Base-by-base conservation (phyloP, 331 rosid genomes). In the Stylosanthes scabra region DNA sequence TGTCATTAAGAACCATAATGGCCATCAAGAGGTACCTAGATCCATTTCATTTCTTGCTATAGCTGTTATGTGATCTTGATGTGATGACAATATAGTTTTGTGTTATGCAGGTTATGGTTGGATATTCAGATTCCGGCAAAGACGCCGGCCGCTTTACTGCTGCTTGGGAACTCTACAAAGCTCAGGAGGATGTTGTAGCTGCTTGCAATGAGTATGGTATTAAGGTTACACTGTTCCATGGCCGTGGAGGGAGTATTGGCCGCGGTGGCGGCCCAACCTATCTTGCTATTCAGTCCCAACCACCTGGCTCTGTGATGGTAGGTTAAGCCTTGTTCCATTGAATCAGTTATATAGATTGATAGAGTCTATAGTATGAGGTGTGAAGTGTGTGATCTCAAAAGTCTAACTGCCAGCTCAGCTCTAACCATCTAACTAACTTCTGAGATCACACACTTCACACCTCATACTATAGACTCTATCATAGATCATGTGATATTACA, bases 241-340 rank as follows among this genome's bases (percentile, higher is more conserved):
- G 97, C 15, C 96, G 92, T 72, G 97, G 97, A 31, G 96, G 97
- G 37, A 91, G 93, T 77, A 80, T 91, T 72, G 97, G 96, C 12
- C 96, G 97, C 11, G 97, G 96, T 49, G 97, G 97, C 49, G 97
- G 97, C 68, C 96, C 96, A 46, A 92, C 93, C 1, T 89, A 92
- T 83, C 81, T 92, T 49, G 96, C 97, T 81, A 92, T 93, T 82
- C 97, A 91, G 80, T 93, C 98, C 60, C 98, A 93, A 71, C 98
- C 97, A 10, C 98, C 98, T 11, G 98, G 98, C 79, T 93, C 97
- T 69, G 94, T 89, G 54, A 93, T 89, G 98, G 98, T 93, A n/a
- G n/a, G n/a, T n/a, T n/a, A n/a, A n/a, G n/a, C n/a, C n/a, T n/a
- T n/a, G n/a, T n/a, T n/a, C n/a, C n/a, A n/a, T n/a, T n/a, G n/a